Base-by-base conservation (phyloP, 1,139 yeast genomes). In the Yamadazyma buinensis region DNA sequence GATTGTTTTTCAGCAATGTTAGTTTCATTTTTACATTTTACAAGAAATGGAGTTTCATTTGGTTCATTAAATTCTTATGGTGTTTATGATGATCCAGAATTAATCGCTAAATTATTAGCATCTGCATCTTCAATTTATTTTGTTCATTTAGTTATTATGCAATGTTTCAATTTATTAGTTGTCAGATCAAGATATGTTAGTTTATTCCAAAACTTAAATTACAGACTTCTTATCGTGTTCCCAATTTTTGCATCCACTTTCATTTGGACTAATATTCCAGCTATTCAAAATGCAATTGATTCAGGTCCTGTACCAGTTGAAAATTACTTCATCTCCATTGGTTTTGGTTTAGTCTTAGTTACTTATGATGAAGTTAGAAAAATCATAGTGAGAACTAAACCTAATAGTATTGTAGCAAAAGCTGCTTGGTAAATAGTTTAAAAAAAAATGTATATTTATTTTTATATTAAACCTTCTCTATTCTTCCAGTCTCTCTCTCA, bases 41-140 rank as follows among this genome's bases (percentile, higher is more conserved):
- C 58, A 39, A 58, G 68, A 35, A 54, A 55, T 13, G 73, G 73
- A 1, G 53, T 65, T 30, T 52, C 57, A 4, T 69, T 73, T 45
- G 40, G 50, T 13, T 54, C 55, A 9, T 50, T 74, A 34, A 53
- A 70, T 35, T 54, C 66, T 3, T 72, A 62, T 43, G 75, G 73
- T 20, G 37, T 54, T 5, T 66, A 58, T 38, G 49, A 57, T 19
- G 52, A 28, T 43, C 49, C 36, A 47, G 52, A 59, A 12, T 45
- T 50, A 12, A 52, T 64, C 28, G 42, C 34, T 9, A 41, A 53
- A 4, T 42, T 55, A 27, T 48, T 57, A 36, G 57, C 59, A 34
- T 53, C 52, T 30, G 70, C 74, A 1, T 69, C 75, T 1, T 65
- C 75, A 14, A 67, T 73, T 30, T 74, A 72, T 50, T 74, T 74